Conservation (phyloP, 2,329 filamentous ascomycete genomes). For the Ophiostoma angusticollis region DNA sequence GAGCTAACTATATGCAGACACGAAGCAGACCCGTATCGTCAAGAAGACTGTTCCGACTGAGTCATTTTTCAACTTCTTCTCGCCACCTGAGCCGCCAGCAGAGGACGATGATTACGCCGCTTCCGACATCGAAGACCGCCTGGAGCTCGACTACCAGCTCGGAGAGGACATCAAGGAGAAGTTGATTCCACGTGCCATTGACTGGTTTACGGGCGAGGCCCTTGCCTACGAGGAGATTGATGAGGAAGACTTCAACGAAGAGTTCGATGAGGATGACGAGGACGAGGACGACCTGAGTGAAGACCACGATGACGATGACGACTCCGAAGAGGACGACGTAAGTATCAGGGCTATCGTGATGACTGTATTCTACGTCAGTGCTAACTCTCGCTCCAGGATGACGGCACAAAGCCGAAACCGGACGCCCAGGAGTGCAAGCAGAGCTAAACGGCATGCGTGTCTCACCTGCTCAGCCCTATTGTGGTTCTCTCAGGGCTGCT, state of each 20-base stretch:
- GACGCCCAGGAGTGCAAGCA: conserved; percentile 94
- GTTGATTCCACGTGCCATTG: conserved; percentile 92
- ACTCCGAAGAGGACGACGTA: conserved; percentile 63
- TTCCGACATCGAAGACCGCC: conserved; percentile 89
- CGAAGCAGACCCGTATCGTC: conserved; percentile 96
- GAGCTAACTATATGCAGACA: conserved; percentile 50
- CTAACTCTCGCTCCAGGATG: conserved; percentile 45
- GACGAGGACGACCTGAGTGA: conserved; percentile 82
- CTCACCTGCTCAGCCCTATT: background rate
- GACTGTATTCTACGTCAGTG: no score
- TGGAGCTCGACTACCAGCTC: conserved; percentile 96
- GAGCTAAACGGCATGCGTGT: conserved; percentile 42
- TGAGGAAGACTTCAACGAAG: conserved; percentile 66
- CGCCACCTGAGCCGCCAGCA: conserved; percentile 73
- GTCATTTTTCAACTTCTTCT: conserved; percentile 99
- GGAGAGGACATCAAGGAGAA: conserved; percentile 99
- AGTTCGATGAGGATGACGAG: conserved; percentile 82
- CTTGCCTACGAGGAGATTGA: conserved; percentile 91
- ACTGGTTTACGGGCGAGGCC: conserved; percentile 98
- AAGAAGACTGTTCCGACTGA: conserved; percentile 99
- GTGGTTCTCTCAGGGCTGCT: background rate
- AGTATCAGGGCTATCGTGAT: conserved; percentile 19
- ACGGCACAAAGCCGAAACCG: conserved; percentile 81
- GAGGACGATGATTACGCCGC: conserved; percentile 63
- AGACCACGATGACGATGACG: conserved; percentile 71